Conservation (phyloP, 345 rosid genomes). For the Populus pruinosa region DNA sequence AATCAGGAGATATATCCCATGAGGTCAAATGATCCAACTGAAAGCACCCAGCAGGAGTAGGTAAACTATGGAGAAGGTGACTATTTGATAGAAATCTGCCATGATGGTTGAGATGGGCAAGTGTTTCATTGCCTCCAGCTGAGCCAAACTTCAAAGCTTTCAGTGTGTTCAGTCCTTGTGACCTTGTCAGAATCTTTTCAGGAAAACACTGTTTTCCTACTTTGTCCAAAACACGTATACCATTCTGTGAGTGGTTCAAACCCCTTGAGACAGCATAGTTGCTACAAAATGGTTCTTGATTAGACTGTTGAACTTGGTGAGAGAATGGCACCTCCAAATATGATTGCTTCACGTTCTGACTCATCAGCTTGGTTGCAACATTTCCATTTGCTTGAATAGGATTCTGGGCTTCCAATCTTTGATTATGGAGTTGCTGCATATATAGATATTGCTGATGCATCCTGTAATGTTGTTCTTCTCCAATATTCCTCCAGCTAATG, state of each 20-base stretch:
- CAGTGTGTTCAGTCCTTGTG: slow-evolving; percentile 45
- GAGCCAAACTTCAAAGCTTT: slow-evolving; percentile 50
- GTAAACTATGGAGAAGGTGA: slow-evolving; percentile 31
- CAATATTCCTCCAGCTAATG: slow-evolving; percentile 42
- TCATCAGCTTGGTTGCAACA: slow-evolving; percentile 24
- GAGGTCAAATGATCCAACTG: slow-evolving; percentile 34
- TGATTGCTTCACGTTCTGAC: slow-evolving; percentile 38
- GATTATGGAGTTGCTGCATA: slow-evolving; percentile 45
- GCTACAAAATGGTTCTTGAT: slow-evolving; percentile 44
- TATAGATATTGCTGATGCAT: slow-evolving; percentile 42
- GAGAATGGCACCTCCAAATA: slow-evolving; percentile 39
- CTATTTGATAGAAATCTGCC: slow-evolving; percentile 43
- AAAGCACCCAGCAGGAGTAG: slow-evolving; percentile 34
- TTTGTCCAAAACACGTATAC: slow-evolving; percentile 33
- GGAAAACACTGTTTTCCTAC: slow-evolving; percentile 43
- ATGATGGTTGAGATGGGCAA: slow-evolving; percentile 32
- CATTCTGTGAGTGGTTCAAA: slow-evolving; percentile 30
- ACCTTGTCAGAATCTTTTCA: slow-evolving; percentile 63
- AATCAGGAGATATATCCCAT: slow-evolving; percentile 31
- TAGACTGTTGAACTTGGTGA: slow-evolving; percentile 41
- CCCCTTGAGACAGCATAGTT: slow-evolving; percentile 35
- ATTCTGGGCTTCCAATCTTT: slow-evolving; percentile 35
- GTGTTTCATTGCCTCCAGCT: slow-evolving; percentile 40
- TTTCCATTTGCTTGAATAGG: slow-evolving; percentile 34
- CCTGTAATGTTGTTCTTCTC: slow-evolving; percentile 46